phyloP scores from a whole-genome alignment of 441 rosid genomes.

The Pelargonium citronellum region DNA sequence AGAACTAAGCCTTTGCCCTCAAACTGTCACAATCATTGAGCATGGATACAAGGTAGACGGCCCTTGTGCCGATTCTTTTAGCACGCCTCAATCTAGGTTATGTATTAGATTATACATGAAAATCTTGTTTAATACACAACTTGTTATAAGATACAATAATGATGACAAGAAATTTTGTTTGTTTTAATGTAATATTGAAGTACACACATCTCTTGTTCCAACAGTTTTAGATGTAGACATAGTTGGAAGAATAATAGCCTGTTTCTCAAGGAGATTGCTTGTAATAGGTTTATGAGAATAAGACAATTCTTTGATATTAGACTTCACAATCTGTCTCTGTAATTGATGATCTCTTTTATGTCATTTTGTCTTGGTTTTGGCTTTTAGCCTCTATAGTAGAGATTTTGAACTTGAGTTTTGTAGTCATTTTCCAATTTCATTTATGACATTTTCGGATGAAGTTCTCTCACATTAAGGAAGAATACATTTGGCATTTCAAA shows the following conservation, averaged over 20 bases:
- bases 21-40: not conserved
- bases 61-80: not conserved
- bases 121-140: not conserved
- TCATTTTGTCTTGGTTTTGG: not conserved
- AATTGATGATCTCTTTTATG: not conserved
- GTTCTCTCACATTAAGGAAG: too few relatives aligned
- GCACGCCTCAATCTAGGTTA: not conserved
- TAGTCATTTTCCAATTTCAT: too few relatives aligned
- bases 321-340: not conserved
- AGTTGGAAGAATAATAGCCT: too few relatives aligned
- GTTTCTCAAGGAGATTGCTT: not conserved
- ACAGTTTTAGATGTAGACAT: not conserved
- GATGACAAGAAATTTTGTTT: not conserved
- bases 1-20: conserved; percentile 36
- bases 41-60: not conserved
- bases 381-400: not conserved
- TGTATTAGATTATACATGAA: not conserved
- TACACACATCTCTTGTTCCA: not conserved
- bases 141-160: not conserved
- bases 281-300: not conserved
- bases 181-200: too few relatives aligned
- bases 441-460: too few relatives aligned
- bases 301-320: not conserved
- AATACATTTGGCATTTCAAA: too few relatives aligned
- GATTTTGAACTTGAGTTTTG: too few relatives aligned